Base-by-base conservation (phyloP, 169 alveolate genomes). In the Plasmodium inui region DNA sequence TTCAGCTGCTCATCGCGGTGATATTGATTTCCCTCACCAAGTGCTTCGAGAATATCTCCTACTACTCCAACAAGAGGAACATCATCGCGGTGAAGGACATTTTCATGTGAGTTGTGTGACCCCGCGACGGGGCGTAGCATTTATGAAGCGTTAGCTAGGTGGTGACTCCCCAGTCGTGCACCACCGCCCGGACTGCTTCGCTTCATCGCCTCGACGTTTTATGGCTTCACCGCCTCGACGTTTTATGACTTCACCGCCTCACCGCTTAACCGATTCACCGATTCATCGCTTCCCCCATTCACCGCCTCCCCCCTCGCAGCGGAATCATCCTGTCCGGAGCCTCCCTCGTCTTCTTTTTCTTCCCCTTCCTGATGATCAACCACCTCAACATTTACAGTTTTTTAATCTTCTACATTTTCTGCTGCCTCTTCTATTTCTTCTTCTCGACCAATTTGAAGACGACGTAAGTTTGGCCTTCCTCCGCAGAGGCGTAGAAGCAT, bases 311-410 rank as follows among this genome's bases (percentile, higher is more conserved):
- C 32, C 37, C 67, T 44, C 44, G 44, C 86, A 86, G 93, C 61
- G 93, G 93, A 86, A 86, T 86, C 19, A 34, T 86, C 67, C 71
- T 86, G 32, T 53, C 85, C 3, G 93, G 93, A 50, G 61, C 44
- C 10, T 74, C 93, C 10, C 67, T 86, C 28, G 22, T 86, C 26
- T 55, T 86, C 17, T 86, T 46, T 17, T 73, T 86, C 17, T 86
- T 86, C 78, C 93, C 93, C 19, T 86, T 86, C 50, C 44, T 86
- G 41, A 44, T 86, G 85, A 70, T 86, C 34, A 78, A 86, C 46
- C 81, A 53, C 70, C 39, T 86, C 88, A 86, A 73, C 81, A 73
- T 86, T 1, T 53, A 74, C 86, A 86, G 84, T 50, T 86, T 86
- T 41, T 76, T 86, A 74, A 44, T 86, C 1, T 86, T 86, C 44